Evolutionary conservation across 495 filamentous ascomycete genomes (phyloP), one percentile per base, ranked within the genome.

Genomic region (Chaetomium cochliodes): DNA sequence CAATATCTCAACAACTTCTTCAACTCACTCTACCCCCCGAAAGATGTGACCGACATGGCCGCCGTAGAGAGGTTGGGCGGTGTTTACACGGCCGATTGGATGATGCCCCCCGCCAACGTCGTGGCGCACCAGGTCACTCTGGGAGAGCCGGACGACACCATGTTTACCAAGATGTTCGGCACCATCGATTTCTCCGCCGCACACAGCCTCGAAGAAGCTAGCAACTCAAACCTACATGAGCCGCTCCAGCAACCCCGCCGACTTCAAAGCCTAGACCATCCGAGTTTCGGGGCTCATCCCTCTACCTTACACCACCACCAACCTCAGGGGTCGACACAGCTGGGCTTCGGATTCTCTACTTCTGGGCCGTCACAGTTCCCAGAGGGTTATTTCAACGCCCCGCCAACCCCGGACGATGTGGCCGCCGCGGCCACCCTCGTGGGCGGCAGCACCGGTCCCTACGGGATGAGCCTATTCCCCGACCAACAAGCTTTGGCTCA

Each of bases 341-440:
- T 44, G 5, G 41, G 13, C 6, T 15, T 15, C 41, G 41, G 33
- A 37, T 37, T 37, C 33, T 18, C 41, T 18, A 18, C 41, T 18
- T 16, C 9, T 18, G 41, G 3, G 16, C 22, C 56, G 25, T 69
- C 23, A 25, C 64, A 39, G 13, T 61, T 23, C 25, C 47, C 39
- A 37, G 46, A 30, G 50, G 8, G 26, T 25, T 28, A 30, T 20
- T 23, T 20, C 7, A 18, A 53, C 25, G 37, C 28, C 30, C 30
- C 60, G 16, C 67, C 58, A 42, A 55, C 50, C 6, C 60, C 75
- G 37, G 55, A 66, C 65, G 84, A 87, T 63, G 77, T 88, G 2
- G 75, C 86, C 60, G 82, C 60, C 28, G 76, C 77, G 15, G 73
- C 73, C 1, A 70, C 69, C 6, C 53, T 56, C 28, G 52, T 20